phyloP scores from a whole-genome alignment of 2,329 filamentous ascomycete genomes.

The Laburnicola sp. region DNA sequence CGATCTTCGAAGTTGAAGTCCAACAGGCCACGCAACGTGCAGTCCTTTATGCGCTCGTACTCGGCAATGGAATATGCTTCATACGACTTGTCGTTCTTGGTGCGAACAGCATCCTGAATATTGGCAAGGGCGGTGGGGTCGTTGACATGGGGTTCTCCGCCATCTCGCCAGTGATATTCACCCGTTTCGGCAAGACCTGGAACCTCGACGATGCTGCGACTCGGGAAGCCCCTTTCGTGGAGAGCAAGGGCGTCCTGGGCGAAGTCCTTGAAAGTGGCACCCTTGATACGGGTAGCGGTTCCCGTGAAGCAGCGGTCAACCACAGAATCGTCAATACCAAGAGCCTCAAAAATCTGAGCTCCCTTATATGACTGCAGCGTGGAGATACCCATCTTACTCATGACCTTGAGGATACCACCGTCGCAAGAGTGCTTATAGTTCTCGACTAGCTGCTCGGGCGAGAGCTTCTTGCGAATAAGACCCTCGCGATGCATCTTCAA shows the following conservation, averaged over 20 bases:
- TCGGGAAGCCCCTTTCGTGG: slow-evolving; percentile 90
- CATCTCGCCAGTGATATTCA: slow-evolving; percentile 98
- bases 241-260: slow-evolving; percentile 93
- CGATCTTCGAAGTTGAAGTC: slow-evolving; percentile 95
- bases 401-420: slow-evolving; percentile 95
- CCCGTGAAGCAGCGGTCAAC: slow-evolving; percentile 94
- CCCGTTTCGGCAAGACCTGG: slow-evolving; percentile 87
- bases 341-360: slow-evolving; percentile 94
- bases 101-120: slow-evolving; percentile 92
- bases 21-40: slow-evolving; percentile 88
- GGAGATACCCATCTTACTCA: slow-evolving; percentile 99
- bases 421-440: slow-evolving; percentile 98
- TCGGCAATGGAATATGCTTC: slow-evolving; percentile 92
- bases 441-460: slow-evolving; percentile 78
- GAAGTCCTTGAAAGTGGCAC: slow-evolving; percentile 90
- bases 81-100: slow-evolving; percentile 98
- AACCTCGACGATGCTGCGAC: slow-evolving; percentile 73
- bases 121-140: slow-evolving; percentile 94
- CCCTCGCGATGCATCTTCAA: slow-evolving; percentile 94
- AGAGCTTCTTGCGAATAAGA: slow-evolving; percentile 86
- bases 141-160: slow-evolving; percentile 93
- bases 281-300: slow-evolving; percentile 90
- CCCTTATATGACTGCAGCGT: slow-evolving; percentile 96
- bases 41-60: slow-evolving; percentile 96
- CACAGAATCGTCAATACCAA: slow-evolving; percentile 88